Base-by-base conservation (phyloP, 1,284 basidiomycete species). In the Puccinia novopanici region DNA sequence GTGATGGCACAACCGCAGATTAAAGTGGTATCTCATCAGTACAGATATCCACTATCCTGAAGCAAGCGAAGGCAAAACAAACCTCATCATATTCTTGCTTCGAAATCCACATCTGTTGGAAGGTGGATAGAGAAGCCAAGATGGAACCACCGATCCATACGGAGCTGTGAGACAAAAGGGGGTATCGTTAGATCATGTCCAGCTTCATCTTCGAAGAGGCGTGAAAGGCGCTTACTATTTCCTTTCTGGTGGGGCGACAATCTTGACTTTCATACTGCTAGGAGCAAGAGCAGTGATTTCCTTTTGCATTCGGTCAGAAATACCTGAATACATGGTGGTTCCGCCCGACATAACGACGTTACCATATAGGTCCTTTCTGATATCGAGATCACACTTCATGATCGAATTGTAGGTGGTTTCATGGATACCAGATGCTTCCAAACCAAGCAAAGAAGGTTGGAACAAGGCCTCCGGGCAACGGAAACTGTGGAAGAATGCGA, bases 81-180 rank as follows among this genome's bases (percentile, higher is more conserved):
- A 80, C 78, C 71, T 80, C 78, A 74, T 80, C 78, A 24, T 80
- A 80, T 50, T 80, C 78, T 74, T 80, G 78, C 48, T 80, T 80
- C n/a, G 78, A 80, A 22, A 80, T 80, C 85, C 87, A 87, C 87
- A 87, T 87, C 86, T 89, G 89, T 89, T 97, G 95, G 94, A 98
- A 98, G 83, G 95, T 98, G 84, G 91, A 92, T 81, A 98, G 91
- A 81, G 95, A 97, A 54, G 94, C 94, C 83, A 98, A 89, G 87
- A 98, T 98, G 83, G 94, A 97, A 85, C 96, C 95, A 90, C 96
- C 95, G 86, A 98, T 98, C 95, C 95, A 98, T 88, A 97, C 95
- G 79, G 93, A 93, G 90, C 78, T 80, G 27, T n/a, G 34, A 13
- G 50, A 22, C 8, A 57, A 71, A 42, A 72, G 27, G 34, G 24